Conservation (phyloP, 2,329 filamentous ascomycete species). For the Graphilbum fragrans region DNA sequence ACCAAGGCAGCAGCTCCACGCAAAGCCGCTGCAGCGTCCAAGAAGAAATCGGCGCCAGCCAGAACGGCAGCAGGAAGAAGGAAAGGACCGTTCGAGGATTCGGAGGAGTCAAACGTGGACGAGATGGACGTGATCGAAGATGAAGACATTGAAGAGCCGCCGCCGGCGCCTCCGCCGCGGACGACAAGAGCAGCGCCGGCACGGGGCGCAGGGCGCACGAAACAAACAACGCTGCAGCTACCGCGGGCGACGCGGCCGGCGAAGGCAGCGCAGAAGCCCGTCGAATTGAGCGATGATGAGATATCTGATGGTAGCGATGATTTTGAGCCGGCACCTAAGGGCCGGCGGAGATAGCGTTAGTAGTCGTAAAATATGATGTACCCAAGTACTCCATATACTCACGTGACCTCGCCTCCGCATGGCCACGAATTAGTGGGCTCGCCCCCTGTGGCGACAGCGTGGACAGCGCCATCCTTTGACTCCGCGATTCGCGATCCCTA, state of each 20-base stretch:
- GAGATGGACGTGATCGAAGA: conserved; percentile 43
- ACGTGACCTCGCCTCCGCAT: too few relatives aligned
- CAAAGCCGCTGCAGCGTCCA: conserved; percentile 17
- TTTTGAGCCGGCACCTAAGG: conserved; percentile 9
- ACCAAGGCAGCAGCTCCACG: conserved; percentile 24
- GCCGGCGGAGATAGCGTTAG: neutral
- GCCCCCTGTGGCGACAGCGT: too few relatives aligned
- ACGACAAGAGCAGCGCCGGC: conserved; percentile 1
- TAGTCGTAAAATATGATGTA: too few relatives aligned
- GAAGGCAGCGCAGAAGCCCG: neutral
- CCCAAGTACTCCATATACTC: too few relatives aligned
- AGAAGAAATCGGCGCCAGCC: conserved; percentile 18
- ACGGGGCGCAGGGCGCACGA: neutral
- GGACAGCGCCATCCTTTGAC: too few relatives aligned
- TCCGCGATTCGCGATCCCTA: too few relatives aligned
- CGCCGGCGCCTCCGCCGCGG: conserved; percentile 19
- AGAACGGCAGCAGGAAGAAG: conserved; percentile 30
- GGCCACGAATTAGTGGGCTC: too few relatives aligned
- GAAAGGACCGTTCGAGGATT: conserved; percentile 25
- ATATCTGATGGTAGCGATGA: conserved; percentile 12
- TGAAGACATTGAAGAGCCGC: conserved; percentile 27
- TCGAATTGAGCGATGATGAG: conserved; percentile 11
- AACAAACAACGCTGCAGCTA: conserved; percentile 9
- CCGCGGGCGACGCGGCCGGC: conserved; percentile 3
- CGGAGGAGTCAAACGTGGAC: conserved; percentile 26